Evolutionary conservation across 2,329 filamentous ascomycete genomes (phyloP).

Genomic region (Colletotrichum orchidophilum): DNA sequence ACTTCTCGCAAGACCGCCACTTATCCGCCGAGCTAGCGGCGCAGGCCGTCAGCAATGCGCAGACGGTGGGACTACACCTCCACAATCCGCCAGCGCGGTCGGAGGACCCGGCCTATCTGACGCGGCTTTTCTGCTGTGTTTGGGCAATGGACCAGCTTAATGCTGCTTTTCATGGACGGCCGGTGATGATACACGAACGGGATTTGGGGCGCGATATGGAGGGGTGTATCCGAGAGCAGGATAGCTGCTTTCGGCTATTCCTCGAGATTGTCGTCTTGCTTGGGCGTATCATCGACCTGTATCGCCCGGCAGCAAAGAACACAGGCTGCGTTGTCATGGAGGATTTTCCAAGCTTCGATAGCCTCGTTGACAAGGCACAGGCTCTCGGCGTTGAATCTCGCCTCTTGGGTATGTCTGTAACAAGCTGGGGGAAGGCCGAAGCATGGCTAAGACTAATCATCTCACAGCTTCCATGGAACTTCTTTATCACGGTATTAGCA

Average conservation of each 20-base stretch:
- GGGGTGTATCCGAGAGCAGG: slow-evolving; percentile 35
- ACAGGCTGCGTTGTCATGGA: slow-evolving; percentile 26
- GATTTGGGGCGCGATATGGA: slow-evolving; percentile 37
- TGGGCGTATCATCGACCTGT: slow-evolving; percentile 37
- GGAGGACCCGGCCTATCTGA: slow-evolving; percentile 27
- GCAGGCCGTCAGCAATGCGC: slow-evolving; percentile 38
- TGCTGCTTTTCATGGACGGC: slow-evolving; percentile 37
- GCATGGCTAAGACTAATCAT: neutral
- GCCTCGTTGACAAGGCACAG: slow-evolving; percentile 18
- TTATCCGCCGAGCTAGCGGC: slow-evolving; percentile 34
- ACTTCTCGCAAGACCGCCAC: slow-evolving; percentile 32
- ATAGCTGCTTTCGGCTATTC: slow-evolving; percentile 36
- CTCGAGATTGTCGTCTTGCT: slow-evolving; percentile 37
- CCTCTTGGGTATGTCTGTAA: slow-evolving; percentile 31
- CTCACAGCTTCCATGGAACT: slow-evolving; percentile 35
- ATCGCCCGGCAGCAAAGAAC: slow-evolving; percentile 33
- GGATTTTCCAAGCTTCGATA: slow-evolving; percentile 15
- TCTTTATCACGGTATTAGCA: slow-evolving; percentile 37
- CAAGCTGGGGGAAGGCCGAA: neutral
- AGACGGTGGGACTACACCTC: slow-evolving; percentile 38
- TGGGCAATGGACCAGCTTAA: slow-evolving; percentile 39
- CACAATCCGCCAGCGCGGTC: slow-evolving; percentile 37
- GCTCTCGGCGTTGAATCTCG: slow-evolving; percentile 34
- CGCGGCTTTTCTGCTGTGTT: slow-evolving; percentile 38
- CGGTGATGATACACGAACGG: slow-evolving; percentile 37